These are phyloP conservation scores for Phlyctochytrium bullatum DNA, from an alignment of 192 early-diverging fungal genomes.

Conservation along the genomic window DNA sequence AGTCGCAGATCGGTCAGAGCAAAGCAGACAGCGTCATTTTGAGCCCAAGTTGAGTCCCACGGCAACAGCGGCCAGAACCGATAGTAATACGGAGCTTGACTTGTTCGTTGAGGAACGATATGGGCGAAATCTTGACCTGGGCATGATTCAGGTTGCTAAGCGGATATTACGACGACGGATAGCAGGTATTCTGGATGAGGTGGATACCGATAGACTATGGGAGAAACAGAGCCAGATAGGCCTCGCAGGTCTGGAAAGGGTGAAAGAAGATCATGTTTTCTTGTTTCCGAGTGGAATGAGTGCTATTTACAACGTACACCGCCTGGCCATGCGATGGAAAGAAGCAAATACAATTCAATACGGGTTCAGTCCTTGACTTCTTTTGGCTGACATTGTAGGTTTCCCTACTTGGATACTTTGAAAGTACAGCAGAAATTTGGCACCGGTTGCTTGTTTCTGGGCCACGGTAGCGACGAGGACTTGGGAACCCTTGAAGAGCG, in stretches of 20 bases:
- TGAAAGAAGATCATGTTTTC: conserved; percentile 76
- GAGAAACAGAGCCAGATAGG: too few relatives aligned
- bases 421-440: conserved; percentile 97
- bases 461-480: conserved; percentile 74
- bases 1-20: conserved; percentile 30
- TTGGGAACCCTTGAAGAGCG: conserved; percentile 70
- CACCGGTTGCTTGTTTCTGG: conserved; percentile 81
- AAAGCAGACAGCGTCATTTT: conserved; percentile 29
- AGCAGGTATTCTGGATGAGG: conserved; percentile 67
- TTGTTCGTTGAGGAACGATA: conserved; percentile 90
- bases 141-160: conserved; percentile 73
- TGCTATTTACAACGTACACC: conserved; percentile 87
- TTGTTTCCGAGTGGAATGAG: conserved; percentile 90
- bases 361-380: too few relatives aligned
- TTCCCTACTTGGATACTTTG: conserved; percentile 94
- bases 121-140: conserved; percentile 80
- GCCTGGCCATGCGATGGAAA: conserved; percentile 45
- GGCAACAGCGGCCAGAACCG: conserved; percentile 16
- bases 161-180: conserved; percentile 73
- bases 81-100: conserved; percentile 47
- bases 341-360: conserved; percentile 89
- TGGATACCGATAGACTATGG: too few relatives aligned
- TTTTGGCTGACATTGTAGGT: too few relatives aligned
- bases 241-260: conserved; percentile 21
- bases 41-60: conserved; percentile 6